Evolutionary conservation across 2,329 filamentous ascomycete species (phyloP).

Genomic region (Dactylellina drechsleri): DNA sequence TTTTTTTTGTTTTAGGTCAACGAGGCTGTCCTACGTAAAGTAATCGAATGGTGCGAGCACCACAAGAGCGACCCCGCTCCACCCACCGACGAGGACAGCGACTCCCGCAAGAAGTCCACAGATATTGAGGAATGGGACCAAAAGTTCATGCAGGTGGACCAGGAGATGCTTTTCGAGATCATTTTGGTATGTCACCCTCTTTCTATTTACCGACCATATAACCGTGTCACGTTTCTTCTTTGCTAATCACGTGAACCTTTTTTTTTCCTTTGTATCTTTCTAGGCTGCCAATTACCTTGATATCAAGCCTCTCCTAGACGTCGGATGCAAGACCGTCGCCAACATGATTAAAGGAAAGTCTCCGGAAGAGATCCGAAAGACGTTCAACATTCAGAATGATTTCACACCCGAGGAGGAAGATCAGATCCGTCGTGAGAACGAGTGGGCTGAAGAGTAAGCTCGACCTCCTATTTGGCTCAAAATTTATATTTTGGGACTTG

Average conservation of each 20-base stretch:
- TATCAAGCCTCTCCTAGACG: conserved; percentile 96
- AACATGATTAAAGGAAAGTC: conserved; percentile 99
- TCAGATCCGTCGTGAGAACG: conserved; percentile 91
- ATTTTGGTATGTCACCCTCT: conserved; percentile 76
- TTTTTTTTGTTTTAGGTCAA: conserved; percentile 72
- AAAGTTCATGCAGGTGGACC: conserved; percentile 99
- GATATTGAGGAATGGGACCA: conserved; percentile 99
- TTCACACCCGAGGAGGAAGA: conserved; percentile 99
- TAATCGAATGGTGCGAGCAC: conserved; percentile 97
- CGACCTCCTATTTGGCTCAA: background rate
- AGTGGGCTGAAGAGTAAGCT: conserved; percentile 83
- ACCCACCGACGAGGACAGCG: conserved; percentile 85
- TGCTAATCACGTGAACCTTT: conserved; percentile 40
- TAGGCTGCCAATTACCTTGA: conserved; percentile 98
- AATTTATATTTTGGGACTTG: background rate
- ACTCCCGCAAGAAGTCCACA: conserved; percentile 96
- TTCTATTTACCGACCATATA: background rate
- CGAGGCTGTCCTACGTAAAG: conserved; percentile 91
- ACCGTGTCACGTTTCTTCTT: conserved; percentile 18
- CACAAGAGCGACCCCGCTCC: conserved; percentile 89
- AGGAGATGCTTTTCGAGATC: conserved; percentile 99
- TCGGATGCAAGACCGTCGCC: conserved; percentile 98
- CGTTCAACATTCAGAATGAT: conserved; percentile 99
- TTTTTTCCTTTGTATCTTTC: background rate
- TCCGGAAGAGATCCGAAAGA: conserved; percentile 98